These are phyloP conservation scores for Vigna hirtella DNA, from an alignment of 306 rosid genomes.

Conservation along the genomic window DNA sequence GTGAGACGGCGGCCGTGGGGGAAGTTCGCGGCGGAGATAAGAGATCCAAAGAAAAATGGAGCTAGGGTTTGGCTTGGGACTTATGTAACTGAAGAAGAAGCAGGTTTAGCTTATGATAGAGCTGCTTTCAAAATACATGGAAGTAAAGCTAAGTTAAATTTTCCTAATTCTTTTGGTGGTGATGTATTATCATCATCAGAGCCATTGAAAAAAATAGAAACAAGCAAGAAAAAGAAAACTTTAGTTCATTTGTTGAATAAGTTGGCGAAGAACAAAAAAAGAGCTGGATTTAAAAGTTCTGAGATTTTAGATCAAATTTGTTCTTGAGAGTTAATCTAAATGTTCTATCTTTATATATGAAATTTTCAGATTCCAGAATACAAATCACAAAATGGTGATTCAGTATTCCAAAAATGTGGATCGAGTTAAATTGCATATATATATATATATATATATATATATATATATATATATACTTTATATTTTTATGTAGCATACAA, in stretches of 20 bases:
- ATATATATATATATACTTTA: too few relatives aligned
- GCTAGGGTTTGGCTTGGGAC: conserved; percentile 67
- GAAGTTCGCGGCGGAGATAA: conserved; percentile 63
- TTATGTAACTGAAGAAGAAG: conserved; percentile 55
- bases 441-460: too few relatives aligned
- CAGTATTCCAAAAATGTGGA: too few relatives aligned
- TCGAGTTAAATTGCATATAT: too few relatives aligned
- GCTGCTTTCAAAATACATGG: conserved; percentile 68
- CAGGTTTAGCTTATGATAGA: conserved; percentile 65
- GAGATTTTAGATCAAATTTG: too few relatives aligned
- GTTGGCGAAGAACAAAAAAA: too few relatives aligned
- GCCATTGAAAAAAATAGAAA: not conserved
- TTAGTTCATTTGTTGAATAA: not conserved
- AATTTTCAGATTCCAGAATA: too few relatives aligned
- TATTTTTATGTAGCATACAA: too few relatives aligned
- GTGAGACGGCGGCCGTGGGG: conserved; percentile 70
- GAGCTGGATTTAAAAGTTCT: too few relatives aligned
- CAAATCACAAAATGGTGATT: too few relatives aligned
- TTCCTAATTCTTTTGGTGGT: conserved; percentile 51
- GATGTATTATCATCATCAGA: not conserved
- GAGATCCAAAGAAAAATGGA: conserved; percentile 56
- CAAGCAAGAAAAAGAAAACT: conserved; percentile 7
- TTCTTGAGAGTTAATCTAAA: too few relatives aligned
- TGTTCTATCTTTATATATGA: too few relatives aligned
- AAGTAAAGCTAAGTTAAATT: conserved; percentile 61